Conservation (phyloP, 1,284 basidiomycete genomes). For the Paramarasmius palmivorus region DNA sequence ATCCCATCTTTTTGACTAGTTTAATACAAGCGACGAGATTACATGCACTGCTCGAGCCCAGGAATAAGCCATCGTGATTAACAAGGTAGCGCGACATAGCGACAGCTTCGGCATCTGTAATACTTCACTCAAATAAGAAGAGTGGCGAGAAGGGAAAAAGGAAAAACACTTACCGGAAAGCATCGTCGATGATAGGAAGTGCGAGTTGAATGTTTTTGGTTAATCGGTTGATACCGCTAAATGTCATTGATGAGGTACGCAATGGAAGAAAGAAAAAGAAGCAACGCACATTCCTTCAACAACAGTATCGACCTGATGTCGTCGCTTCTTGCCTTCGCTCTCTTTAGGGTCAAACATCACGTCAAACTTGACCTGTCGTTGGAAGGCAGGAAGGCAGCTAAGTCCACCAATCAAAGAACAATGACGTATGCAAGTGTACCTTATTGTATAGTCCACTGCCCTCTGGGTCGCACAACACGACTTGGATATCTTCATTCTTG, state of each 20-base stretch:
- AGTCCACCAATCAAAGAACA: neutral
- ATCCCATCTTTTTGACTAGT: slow-evolving; percentile 70
- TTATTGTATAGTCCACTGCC: slow-evolving; percentile 97
- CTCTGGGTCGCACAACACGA: slow-evolving; percentile 90
- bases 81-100: slow-evolving; percentile 92
- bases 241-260: slow-evolving; percentile 20
- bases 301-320: slow-evolving; percentile 93
- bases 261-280: neutral
- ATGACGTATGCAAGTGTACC: slow-evolving; percentile 41
- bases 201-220: slow-evolving; percentile 88
- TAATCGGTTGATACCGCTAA: slow-evolving; percentile 85
- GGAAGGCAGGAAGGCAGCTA: slow-evolving; percentile 4
- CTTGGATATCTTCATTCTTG: slow-evolving; percentile 60
- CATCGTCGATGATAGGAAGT: slow-evolving; percentile 81
- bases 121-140: slow-evolving; percentile 41
- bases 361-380: slow-evolving; percentile 75
- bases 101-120: slow-evolving; percentile 89
- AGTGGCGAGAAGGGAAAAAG: slow-evolving; percentile 3
- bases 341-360: slow-evolving; percentile 95
- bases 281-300: slow-evolving; percentile 79
- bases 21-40: slow-evolving; percentile 91
- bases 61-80: slow-evolving; percentile 87
- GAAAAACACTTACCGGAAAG: slow-evolving; percentile 61
- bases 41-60: slow-evolving; percentile 96
- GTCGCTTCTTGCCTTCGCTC: slow-evolving; percentile 90